Base-by-base conservation (phyloP, 1,284 basidiomycete genomes). In the Pyrrhoderma lamaoense region DNA sequence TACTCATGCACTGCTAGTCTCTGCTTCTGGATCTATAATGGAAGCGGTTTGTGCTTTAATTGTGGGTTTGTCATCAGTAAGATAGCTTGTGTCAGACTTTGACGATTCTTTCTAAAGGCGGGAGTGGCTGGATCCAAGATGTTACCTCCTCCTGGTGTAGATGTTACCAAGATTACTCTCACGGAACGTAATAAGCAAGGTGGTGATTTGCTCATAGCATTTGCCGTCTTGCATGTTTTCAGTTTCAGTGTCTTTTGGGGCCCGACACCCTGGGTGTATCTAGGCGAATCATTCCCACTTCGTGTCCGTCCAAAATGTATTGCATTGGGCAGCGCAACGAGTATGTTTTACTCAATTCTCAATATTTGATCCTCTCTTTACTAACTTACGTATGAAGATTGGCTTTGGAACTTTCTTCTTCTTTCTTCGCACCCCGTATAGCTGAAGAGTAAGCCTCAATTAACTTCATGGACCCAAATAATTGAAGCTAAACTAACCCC, bases 401-500 rank as follows among this genome's bases (percentile, higher is more conserved):
- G 80, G 82, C 45, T 84, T 37, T 84, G 79, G 82, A 86, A 88
- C 66, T 87, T 87, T 68, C 66, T 88, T n/a, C 72, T 87, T 70
- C 73, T 3, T 86, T 80, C 74, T 87, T 86, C 62, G 70, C 79
- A 1, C 80, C 81, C 3, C 72, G 77, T 40, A 85, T 89, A 57
- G 81, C 84, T 1, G 71, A 62, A 40, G 61, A 72, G 60, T 55
- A 48, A 45, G 45, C n/a, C 11, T 40, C 23, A 2, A 8, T 39
- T 35, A 23, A 14, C 8, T 37, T 43, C 13, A n/a, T n/a, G n/a
- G n/a, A n/a, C 23, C 19, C 2, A 37, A 22, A 7, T 7, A 27
- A 13, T n/a, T 16, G 23, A 8, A n/a, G 35, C 16, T 44, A 19
- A 9, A 25, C 19, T 34, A 13, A 21, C 16, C 2, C 34, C 37